These are phyloP conservation scores for Fusarium gaditjirri DNA, from an alignment of 2,329 filamentous ascomycete genomes.

Conservation along the genomic window DNA sequence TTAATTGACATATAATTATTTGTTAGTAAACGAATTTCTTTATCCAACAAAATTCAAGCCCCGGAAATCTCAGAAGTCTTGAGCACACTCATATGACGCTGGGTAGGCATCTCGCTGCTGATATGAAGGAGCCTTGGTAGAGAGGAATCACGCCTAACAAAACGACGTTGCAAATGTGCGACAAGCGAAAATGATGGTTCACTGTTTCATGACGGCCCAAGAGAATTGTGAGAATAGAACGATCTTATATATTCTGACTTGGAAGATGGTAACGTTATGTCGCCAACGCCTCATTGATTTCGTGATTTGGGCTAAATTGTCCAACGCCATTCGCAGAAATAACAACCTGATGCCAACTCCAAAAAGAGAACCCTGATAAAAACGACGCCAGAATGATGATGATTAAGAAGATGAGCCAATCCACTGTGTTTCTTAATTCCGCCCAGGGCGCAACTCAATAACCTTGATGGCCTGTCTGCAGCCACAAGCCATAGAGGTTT, in stretches of 20 bases:
- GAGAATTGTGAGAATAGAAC: accelerated
- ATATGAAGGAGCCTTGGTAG: neutral
- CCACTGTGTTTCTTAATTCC: neutral
- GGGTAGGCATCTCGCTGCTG: neutral
- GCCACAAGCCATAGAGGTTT: neutral
- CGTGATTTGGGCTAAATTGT: neutral
- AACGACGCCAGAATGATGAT: neutral
- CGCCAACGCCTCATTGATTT: neutral
- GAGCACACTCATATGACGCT: neutral
- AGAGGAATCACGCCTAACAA: neutral
- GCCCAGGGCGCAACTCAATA: neutral
- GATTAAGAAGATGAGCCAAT: neutral
- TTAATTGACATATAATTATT: neutral
- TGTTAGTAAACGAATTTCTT: neutral
- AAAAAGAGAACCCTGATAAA: neutral
- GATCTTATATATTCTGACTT: neutral
- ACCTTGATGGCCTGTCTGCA: slow-evolving; percentile 35
- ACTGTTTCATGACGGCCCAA: too few species aligned
- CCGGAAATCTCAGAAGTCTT: accelerated
- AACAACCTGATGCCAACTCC: neutral
- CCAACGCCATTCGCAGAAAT: neutral
- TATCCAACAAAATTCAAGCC: accelerated
- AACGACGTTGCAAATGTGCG: too few species aligned
- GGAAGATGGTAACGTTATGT: neutral
- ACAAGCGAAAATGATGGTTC: neutral